These are phyloP conservation scores for Herpetomonas tarakana DNA, from an alignment of 208 protist genomes.

Conservation along the genomic window DNA sequence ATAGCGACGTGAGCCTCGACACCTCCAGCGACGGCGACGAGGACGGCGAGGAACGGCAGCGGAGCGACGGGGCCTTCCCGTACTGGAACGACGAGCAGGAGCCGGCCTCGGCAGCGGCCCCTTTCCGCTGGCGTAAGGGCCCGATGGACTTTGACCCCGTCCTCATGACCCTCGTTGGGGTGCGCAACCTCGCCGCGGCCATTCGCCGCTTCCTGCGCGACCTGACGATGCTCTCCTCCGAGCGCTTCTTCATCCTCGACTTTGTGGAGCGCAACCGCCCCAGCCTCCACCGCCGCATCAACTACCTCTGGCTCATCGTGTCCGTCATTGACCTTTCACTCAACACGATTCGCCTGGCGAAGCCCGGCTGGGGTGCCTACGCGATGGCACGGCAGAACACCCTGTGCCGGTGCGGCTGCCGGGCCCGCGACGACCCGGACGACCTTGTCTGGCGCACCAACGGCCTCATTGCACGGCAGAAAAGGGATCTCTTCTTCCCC, in stretches of 20 bases:
- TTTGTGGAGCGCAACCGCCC: constrained; percentile 55
- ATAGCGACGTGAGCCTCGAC: background rate
- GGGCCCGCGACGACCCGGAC: constrained; percentile 21
- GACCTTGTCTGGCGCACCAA: constrained; percentile 44
- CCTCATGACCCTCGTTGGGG: constrained; percentile 66
- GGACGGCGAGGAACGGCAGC: background rate
- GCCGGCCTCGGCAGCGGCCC: constrained; percentile 48
- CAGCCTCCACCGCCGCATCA: constrained; percentile 42
- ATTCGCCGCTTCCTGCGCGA: constrained; percentile 73
- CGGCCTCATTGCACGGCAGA: constrained; percentile 54
- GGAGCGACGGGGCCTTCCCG: constrained; percentile 4
- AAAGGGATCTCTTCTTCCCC: constrained; percentile 69
- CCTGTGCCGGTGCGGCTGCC: constrained; percentile 57
- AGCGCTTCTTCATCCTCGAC: constrained; percentile 49
- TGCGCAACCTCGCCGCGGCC: constrained; percentile 64
- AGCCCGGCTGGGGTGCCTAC: constrained; percentile 71
- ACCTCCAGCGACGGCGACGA: background rate
- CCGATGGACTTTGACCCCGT: constrained; percentile 53
- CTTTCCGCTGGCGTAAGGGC: constrained; percentile 46
- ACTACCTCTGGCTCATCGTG: constrained; percentile 72
- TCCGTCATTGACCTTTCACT: constrained; percentile 69
- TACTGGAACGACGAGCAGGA: constrained; percentile 14
- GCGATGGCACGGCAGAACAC: constrained; percentile 60
- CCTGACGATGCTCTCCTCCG: constrained; percentile 59
- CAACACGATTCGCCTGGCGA: constrained; percentile 66